Base-by-base conservation (phyloP, 2,329 filamentous ascomycete genomes). In the Colletotrichum sp. region DNA sequence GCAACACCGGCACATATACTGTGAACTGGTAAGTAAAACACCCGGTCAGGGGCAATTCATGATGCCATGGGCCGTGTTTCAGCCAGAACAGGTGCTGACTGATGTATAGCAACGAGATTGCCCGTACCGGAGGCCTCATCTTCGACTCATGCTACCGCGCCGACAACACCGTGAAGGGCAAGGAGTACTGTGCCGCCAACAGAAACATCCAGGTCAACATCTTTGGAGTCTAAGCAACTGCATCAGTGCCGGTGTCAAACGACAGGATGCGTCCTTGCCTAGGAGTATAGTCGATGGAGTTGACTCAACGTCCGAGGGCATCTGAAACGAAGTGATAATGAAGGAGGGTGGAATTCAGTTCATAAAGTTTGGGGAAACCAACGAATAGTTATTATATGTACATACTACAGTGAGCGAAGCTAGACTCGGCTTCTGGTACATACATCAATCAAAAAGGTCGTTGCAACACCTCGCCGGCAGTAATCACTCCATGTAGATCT, bases 81-180 rank as follows among this genome's bases (percentile, higher is more conserved):
- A 8, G 0, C 9, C 1, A 2, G 6, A 27, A 7, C 3, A 48
- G 6, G n/a, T 10, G 34, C 36, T 62, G 27, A 39, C 39, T 10
- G 39, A 71, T 55, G 8, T 30, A 30, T 7, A 66, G 61, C 39
- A 60, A 66, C 15, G 34, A 66, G 0, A 36, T 66, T 43, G 43
- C 69, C 52, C 69, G 60, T 15, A 56, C 48, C 15, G 69, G 60
- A 56, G 69, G 69, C 7, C 60, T 52, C 32, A 56, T 71, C 61
- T 66, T 71, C 13, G 48, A 71, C 28, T 7, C 13, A 22, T 66
- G 69, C 43, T 71, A 25, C n/a, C 60, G 43, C 8, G 43, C 43
- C 15, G 43, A 60, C 15, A 27, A 66, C 32, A 66, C 39, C 7
- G 60, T 66, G 0, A 48, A 56, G 61, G 43, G 61, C 6, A 56